Evolutionary conservation across 805 yeast genomes (phyloP), one percentile per base, ranked within the genome.

Genomic region (Pichia kluyveri): DNA sequence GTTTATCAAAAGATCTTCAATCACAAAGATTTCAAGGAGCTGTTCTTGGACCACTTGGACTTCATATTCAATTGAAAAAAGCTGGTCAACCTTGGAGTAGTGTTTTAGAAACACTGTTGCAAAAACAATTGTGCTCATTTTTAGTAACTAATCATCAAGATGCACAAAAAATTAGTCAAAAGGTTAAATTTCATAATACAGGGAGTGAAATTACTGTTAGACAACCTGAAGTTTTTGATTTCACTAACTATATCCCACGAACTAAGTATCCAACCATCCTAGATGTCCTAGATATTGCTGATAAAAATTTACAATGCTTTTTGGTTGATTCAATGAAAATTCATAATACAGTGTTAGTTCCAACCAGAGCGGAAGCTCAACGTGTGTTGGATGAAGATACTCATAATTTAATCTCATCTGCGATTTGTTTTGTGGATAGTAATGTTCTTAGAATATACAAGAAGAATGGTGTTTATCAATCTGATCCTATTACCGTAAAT

Each of bases 1-100:
- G 49, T 2, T 58, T 82, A 8, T 55, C 81, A 26, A 53, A 58
- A 4, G 75, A 68, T 6, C 73, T 82, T 8, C 53, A 64, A 14
- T 42, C 54, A 0, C 45, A 50, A 7, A 56, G 63, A 15, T 81
- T 76, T 71, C 71, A 70, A 17, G 56, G 62, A 2, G 58, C 58
- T 36, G 95, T 96, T 0, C 62, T 83, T 17, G 98, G 98, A 0
- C 99, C 99, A 0, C 53, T 91, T 2, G 96, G 96, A 1, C 54
- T 70, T 4, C 66, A 67, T 50, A 69, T 88, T 3, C 69, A 75
- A 5, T 68, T 91, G 14, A 83, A 79, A 56, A 60, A 66, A 1
- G 80, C 73, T 9, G 77, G 65, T 55, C 65, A 70, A 19, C 60
- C 68, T 30, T 90, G 88, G 88, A 65, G 73, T 6, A 74, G 73